Evolutionary conservation across 1,284 basidiomycete species (phyloP), one percentile per base, ranked within the genome.

Genomic region (Rhodotorula sp.): DNA sequence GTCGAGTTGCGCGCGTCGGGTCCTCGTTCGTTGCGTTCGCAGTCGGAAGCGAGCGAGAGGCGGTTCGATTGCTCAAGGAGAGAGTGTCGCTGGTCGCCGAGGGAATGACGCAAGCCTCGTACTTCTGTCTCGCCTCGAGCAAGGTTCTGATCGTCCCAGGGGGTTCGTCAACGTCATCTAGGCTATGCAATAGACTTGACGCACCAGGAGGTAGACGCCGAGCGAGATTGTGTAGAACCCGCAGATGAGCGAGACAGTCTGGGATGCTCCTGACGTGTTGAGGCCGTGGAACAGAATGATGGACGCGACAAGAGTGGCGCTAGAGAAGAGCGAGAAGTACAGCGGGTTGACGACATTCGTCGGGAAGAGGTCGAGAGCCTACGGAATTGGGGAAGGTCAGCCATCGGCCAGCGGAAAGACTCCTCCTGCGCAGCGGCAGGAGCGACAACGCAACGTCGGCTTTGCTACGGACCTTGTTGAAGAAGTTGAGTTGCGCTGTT

Each of bases 251-350:
- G 92, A 94, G 55, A 93, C 79, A 44, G 91, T 91, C 80, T 92
- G 90, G 48, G 87, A 86, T 7, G 87, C 88, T 70, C 88, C 88
- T 27, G 88, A 87, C 4, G 93, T 98, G 82, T 97, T 94, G 84
- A 99, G 91, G 1, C 95, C 95, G 83, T 92, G 90, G 85, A 98
- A 98, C 71, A 98, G 86, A 75, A 98, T 62, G 73, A 97, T 87
- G 62, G 94, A 97, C 0, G 95, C 94, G 62, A 95, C 84, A 78
- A 97, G 91, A 36, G 95, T 98, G 19, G 90, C 90, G 2, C 92
- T 92, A n/a, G 94, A 94, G 83, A 99, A 99, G 81, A 92, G 90
- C 80, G 98, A 95, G 79, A 95, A 98, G 83, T 99, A 99, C 84
- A 96, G 91, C 0, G 96, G 95, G 80, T 99, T 99, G 68, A 99